A percentile compares a stretch with the other conserved stretches of the same genome.
Conservation (phyloP, 129 eudicot genomes). For the Oenanthe sinensis region DNA sequence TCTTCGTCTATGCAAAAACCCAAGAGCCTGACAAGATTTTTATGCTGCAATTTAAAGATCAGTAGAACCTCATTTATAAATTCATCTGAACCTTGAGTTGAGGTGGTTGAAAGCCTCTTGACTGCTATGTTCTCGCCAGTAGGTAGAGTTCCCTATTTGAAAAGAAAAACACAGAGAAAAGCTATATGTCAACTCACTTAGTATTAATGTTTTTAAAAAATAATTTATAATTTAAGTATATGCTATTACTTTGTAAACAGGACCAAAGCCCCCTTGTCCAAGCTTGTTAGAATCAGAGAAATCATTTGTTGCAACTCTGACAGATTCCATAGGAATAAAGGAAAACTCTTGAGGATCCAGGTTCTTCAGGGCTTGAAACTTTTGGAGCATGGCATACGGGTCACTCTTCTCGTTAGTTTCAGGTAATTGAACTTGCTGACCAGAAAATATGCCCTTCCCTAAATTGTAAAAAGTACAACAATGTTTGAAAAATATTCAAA, state of each 20-base stretch:
- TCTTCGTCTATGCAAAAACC: conserved; percentile 19
- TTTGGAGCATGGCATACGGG: neutral
- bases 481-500: neutral
- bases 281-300: conserved; percentile 18
- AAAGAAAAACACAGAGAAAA: neutral
- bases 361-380: conserved; percentile 6
- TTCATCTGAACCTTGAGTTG: conserved; percentile 16
- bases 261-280: conserved; percentile 21
- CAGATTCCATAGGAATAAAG: conserved; percentile 2
- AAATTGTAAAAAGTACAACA: neutral
- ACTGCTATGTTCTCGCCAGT: conserved; percentile 20
- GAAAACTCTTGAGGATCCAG: conserved; percentile 11
- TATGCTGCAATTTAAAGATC: conserved; percentile 23
- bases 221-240: neutral
- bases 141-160: conserved; percentile 5
- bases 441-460: neutral
- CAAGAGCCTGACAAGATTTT: conserved; percentile 26
- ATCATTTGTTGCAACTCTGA: conserved; percentile 9
- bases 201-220: neutral
- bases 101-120: conserved; percentile 14
- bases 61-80: conserved; percentile 21
- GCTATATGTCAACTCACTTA: neutral
- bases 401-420: neutral
- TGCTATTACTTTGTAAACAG: no score
- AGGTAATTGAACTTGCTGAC: neutral